Conservation (phyloP, 306 rosid species). For the Notholithocarpus densiflorus region DNA sequence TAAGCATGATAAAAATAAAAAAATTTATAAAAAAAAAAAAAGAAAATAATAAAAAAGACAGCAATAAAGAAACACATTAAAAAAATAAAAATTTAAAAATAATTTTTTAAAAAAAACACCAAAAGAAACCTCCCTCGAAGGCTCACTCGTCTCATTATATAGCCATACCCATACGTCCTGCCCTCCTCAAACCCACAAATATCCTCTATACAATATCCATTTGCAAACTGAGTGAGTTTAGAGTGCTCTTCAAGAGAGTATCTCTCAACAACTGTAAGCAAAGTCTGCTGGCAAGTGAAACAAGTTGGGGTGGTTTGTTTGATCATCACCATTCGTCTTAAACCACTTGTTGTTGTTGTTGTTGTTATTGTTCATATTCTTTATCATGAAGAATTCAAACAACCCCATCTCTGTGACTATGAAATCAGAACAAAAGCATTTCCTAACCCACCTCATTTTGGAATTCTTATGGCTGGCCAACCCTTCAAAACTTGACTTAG, state of each 20-base stretch:
- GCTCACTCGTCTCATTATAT: no score
- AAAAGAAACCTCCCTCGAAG: no score
- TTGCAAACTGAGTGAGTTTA: neutral
- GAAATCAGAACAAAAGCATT: constrained; percentile 15
- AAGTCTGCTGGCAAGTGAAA: neutral
- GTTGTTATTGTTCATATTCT: neutral
- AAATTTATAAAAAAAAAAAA: no score
- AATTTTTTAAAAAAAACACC: no score
- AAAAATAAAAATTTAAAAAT: no score
- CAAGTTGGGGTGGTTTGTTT: neutral
- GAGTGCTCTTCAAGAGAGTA: constrained; percentile 49
- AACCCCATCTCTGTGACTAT: neutral
- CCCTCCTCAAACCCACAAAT: no score
- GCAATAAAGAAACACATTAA: no score
- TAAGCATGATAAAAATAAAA: no score
- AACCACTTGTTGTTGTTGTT: no score
- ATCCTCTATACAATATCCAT: no score
- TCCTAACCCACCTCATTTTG: constrained; percentile 1
- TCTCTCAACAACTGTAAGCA: constrained; percentile 13
- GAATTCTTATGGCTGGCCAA: constrained; percentile 13
- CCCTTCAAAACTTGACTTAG: neutral
- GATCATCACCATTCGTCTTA: neutral
- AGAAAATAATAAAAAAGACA: accelerated
- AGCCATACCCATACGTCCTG: no score
- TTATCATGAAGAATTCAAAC: constrained; percentile 29